These are phyloP conservation scores for Ceratocystis alfenasii DNA, from an alignment of 2,329 filamentous ascomycete species.

Conservation along the genomic window DNA sequence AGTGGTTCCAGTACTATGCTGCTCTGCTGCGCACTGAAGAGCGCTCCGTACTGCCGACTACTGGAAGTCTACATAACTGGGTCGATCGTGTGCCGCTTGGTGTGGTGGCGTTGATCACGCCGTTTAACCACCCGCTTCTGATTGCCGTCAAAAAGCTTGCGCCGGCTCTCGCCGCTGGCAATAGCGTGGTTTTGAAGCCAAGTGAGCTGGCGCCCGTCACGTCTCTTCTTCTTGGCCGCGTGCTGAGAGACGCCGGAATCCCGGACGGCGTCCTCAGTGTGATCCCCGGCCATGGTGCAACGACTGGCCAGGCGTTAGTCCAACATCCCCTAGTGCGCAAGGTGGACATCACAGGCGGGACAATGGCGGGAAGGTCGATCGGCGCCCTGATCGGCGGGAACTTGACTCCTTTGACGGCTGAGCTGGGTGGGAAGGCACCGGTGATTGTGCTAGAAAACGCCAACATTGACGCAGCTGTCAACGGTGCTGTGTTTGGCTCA, in stretches of 20 bases:
- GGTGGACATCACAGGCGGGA: constrained; percentile 66
- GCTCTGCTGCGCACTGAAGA: constrained; percentile 34
- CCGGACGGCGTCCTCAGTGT: constrained; percentile 65
- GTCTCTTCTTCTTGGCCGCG: constrained; percentile 31
- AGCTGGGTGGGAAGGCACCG: constrained; percentile 56
- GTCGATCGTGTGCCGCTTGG: constrained; percentile 43
- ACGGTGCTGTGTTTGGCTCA: constrained; percentile 35
- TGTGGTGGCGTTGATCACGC: constrained; percentile 43
- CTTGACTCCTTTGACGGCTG: constrained; percentile 52
- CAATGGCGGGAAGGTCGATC: constrained; percentile 56
- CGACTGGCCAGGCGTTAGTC: constrained; percentile 54
- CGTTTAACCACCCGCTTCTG: constrained; percentile 42
- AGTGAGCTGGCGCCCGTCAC: constrained; percentile 43
- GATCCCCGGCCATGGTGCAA: constrained; percentile 57
- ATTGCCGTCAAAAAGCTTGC: constrained; percentile 38
- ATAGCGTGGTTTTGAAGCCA: constrained; percentile 42
- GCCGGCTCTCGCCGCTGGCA: constrained; percentile 38
- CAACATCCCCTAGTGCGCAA: constrained; percentile 58
- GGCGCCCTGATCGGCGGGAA: constrained; percentile 55
- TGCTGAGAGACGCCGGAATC: constrained; percentile 60
- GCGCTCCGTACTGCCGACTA: constrained; percentile 36
- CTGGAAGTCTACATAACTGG: constrained; percentile 34
- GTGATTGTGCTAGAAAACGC: constrained; percentile 55
- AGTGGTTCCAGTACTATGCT: constrained; percentile 34
- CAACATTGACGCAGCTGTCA: constrained; percentile 51